phyloP scores from a whole-genome alignment of 1,139 yeast species.

The Pichia sp. region DNA sequence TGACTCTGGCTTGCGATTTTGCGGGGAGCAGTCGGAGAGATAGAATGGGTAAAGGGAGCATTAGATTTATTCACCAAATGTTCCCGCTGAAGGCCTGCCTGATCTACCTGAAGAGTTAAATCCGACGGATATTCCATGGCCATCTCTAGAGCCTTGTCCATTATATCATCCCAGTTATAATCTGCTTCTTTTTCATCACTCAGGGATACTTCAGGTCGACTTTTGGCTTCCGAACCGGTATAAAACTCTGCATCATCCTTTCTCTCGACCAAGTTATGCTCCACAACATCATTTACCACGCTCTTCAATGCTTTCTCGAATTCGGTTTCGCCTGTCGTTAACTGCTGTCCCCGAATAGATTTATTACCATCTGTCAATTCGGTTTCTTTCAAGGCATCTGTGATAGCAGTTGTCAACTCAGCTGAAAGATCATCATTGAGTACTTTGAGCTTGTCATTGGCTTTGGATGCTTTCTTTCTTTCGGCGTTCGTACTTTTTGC shows the following conservation, averaged over 20 bases:
- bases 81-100: constrained; percentile 37
- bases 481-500: neutral
- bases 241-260: constrained; percentile 6
- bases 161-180: constrained; percentile 58
- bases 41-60: neutral
- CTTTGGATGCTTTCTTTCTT: neutral
- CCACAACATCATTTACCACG: constrained; percentile 40
- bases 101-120: constrained; percentile 63
- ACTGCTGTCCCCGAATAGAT: neutral
- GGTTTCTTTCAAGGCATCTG: constrained; percentile 21
- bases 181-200: constrained; percentile 23
- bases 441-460: neutral
- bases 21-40: neutral
- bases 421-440: constrained; percentile 9
- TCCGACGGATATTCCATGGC: constrained; percentile 65
- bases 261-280: constrained; percentile 24
- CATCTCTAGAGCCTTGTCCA: constrained; percentile 69
- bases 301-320: constrained; percentile 37
- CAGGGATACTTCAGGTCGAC: constrained; percentile 20
- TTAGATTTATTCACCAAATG: neutral
- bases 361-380: neutral
- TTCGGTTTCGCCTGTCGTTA: constrained; percentile 16
- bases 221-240: no score
- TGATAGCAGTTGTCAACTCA: constrained; percentile 22
- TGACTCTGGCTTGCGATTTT: constrained; percentile 2